These are phyloP conservation scores for Iberis amara DNA, from an alignment of 441 rosid species.

Conservation along the genomic window DNA sequence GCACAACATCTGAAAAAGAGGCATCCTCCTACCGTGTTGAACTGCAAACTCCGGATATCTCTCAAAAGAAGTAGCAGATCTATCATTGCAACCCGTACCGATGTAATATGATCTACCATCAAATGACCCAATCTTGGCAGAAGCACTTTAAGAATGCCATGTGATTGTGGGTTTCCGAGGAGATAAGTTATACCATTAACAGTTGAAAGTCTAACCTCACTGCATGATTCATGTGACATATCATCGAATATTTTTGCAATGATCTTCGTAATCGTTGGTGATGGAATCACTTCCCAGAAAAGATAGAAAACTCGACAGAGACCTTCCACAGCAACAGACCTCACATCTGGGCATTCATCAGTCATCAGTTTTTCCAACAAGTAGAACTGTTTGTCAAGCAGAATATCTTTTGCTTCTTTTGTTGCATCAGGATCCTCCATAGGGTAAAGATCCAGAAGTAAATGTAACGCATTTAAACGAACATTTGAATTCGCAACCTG, in stretches of 20 bases:
- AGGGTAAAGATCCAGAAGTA: conserved; percentile 83
- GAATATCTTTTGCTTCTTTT: conserved; percentile 74
- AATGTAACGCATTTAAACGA: conserved; percentile 81
- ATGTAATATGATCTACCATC: conserved; percentile 54
- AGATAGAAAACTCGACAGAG: conserved; percentile 78
- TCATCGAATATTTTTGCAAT: conserved; percentile 62
- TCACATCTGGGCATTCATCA: conserved; percentile 85
- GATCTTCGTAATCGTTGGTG: conserved; percentile 73
- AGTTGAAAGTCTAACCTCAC: conserved; percentile 82
- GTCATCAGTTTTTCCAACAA: conserved; percentile 67
- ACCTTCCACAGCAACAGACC: conserved; percentile 95
- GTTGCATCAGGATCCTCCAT: conserved; percentile 89
- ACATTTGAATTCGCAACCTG: conserved; percentile 97
- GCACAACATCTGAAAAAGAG: conserved; percentile 22
- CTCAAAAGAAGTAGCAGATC: conserved; percentile 76
- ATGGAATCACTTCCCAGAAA: conserved; percentile 90
- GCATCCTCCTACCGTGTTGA: conserved; percentile 61
- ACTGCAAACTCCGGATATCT: conserved; percentile 69
- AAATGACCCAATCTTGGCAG: conserved; percentile 75
- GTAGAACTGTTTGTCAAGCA: conserved; percentile 80
- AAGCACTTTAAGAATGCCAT: conserved; percentile 85
- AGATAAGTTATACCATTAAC: conserved; percentile 75
- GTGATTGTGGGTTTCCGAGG: conserved; percentile 85
- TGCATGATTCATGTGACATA: conserved; percentile 66
- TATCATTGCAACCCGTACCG: conserved; percentile 56